These are phyloP conservation scores for Coleophoma crateriformis DNA, from an alignment of 2,329 filamentous ascomycete species.

Conservation along the genomic window DNA sequence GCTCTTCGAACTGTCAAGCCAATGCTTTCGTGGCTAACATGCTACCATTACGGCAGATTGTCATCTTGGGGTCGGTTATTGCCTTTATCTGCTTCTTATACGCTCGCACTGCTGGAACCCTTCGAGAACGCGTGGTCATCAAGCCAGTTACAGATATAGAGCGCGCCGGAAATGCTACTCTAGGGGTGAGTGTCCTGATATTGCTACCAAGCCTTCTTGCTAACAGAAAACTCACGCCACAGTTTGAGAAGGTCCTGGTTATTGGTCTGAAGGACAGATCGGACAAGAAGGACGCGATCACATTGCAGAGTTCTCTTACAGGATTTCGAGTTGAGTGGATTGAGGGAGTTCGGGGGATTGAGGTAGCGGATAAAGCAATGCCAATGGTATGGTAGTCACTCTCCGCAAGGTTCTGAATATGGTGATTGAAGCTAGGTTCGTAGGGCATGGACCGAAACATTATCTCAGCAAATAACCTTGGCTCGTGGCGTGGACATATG, in stretches of 20 bases:
- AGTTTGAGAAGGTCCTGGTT: constrained; percentile 39
- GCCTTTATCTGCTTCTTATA: no score
- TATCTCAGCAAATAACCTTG: constrained; percentile 27
- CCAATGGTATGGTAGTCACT: constrained; percentile 21
- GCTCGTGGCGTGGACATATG: constrained; percentile 35
- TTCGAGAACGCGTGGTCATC: no score
- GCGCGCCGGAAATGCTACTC: not conserved
- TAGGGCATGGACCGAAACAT: constrained; percentile 6
- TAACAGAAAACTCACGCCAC: no score
- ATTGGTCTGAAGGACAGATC: constrained; percentile 38
- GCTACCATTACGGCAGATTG: no score
- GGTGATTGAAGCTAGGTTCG: not conserved
- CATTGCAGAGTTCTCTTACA: constrained; percentile 34
- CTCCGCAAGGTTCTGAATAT: not conserved
- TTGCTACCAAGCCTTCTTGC: no score
- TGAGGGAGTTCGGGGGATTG: constrained; percentile 33
- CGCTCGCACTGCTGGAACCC: no score
- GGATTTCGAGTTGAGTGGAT: constrained; percentile 38
- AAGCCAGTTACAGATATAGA: not conserved
- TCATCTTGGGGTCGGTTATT: no score
- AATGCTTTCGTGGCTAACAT: no score
- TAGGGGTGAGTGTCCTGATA: not conserved
- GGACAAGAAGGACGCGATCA: constrained; percentile 42
- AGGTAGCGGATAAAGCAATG: constrained; percentile 33
- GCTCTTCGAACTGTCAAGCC: no score